phyloP scores from a whole-genome alignment of 768 basidiomycete genomes.

The Suillus brevipes region DNA sequence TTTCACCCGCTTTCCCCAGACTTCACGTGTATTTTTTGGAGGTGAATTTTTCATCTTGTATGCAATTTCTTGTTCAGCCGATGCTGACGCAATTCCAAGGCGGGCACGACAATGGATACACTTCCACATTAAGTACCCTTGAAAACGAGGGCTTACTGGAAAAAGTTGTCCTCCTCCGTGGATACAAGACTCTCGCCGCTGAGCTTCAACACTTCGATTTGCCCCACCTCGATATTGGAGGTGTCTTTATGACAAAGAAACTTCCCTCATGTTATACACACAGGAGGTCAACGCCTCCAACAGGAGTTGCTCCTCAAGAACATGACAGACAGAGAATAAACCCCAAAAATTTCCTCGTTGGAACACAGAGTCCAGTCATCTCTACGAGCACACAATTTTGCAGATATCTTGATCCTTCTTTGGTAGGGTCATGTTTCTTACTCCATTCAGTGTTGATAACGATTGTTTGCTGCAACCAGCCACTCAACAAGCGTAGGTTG shows the following conservation, averaged over 20 bases:
- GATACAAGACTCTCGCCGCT: constrained; percentile 37
- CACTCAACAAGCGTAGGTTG: constrained; percentile 33
- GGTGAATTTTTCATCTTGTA: constrained; percentile 17
- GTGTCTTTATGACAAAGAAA: constrained; percentile 38
- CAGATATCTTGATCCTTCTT: constrained; percentile 11
- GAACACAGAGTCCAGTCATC: constrained; percentile 4
- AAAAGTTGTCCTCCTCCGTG: constrained; percentile 41
- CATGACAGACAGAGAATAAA: constrained; percentile 23
- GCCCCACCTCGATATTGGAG: constrained; percentile 34
- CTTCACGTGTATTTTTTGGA: constrained; percentile 40
- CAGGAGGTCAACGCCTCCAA: not conserved
- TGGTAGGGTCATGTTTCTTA: constrained; percentile 6
- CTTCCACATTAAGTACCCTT: constrained; percentile 36
- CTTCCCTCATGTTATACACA: constrained; percentile 12
- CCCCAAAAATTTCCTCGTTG: not conserved
- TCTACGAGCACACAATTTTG: not conserved
- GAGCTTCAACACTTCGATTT: constrained; percentile 34
- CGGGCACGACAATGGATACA: constrained; percentile 45
- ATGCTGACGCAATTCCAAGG: constrained; percentile 15
- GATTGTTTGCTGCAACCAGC: constrained; percentile 18
- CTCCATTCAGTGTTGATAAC: not conserved
- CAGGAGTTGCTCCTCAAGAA: constrained; percentile 20
- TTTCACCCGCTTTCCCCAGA: constrained; percentile 51
- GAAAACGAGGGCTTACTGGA: constrained; percentile 39
- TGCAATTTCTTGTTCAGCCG: not conserved